Evolutionary conservation across 1,284 basidiomycete species (phyloP), one percentile per base, ranked within the genome.

Genomic region (Melampsora americana): DNA sequence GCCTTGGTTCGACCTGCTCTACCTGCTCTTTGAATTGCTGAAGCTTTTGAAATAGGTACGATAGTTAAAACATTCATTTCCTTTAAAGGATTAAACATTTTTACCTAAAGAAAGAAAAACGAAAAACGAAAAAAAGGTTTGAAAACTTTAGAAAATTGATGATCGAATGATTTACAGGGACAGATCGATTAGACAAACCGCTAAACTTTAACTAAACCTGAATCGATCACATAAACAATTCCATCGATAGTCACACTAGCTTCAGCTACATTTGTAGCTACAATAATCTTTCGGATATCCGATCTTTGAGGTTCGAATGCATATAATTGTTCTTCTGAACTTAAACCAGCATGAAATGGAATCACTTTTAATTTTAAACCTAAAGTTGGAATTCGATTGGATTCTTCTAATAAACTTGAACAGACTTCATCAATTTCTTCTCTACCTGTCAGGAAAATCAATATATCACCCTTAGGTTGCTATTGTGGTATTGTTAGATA

Each of bases 181-280:
- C n/a, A n/a, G n/a, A n/a, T n/a, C n/a, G 26, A 30, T 23, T 3
- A 20, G 30, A 60, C 59, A 28, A 18, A 59, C 35, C 35, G 78
- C 85, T 53, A 44, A 78, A 92, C 92, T 87, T 99, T 99, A 78
- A 95, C 94, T 80, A 94, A 92, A 3, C 95, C 96, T 73, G 89
- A 90, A 81, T 99, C 95, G 5, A 99, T 87, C n/a, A 99, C 95
- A 81, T 90, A 98, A 79, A 90, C 90, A 79, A 99, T 90, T 0
- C 93, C 93, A 66, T 97, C 93, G 77, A 99, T 96, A 0, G 95
- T 99, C 18, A 99, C 91, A 83, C 92, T 95, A 26, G 95, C 91
- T 84, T 99, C 96, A 20, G 96, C 95, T 68, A 98, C 95, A 82
- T 99, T 99, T 0, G 96, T 99, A 0, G 93, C 88, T 32, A 97